Evolutionary conservation across 2,329 filamentous ascomycete genomes (phyloP).

Genomic region (Talaromyces sp.): DNA sequence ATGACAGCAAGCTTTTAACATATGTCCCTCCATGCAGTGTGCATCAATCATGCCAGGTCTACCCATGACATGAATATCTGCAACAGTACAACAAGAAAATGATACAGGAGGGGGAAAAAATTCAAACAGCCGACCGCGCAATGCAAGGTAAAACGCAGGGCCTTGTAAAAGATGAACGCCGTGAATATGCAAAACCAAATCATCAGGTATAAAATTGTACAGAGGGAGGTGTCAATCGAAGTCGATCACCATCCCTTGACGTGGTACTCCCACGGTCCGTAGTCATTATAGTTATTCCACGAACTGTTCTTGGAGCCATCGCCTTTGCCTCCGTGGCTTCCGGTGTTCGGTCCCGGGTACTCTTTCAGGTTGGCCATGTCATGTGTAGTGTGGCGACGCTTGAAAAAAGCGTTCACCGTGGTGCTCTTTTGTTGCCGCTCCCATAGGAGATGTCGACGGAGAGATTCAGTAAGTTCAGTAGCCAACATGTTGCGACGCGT

Average conservation of each 20-base stretch:
- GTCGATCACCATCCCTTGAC: slow-evolving; percentile 70
- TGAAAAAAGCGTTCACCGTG: slow-evolving; percentile 80
- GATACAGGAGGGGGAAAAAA: slow-evolving; percentile 3
- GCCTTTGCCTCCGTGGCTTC: slow-evolving; percentile 34
- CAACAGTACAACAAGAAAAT: neutral
- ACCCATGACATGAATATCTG: neutral
- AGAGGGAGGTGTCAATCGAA: neutral
- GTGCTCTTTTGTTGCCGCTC: slow-evolving; percentile 92
- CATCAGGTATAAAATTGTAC: neutral
- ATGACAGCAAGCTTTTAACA: neutral
- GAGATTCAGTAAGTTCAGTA: slow-evolving; percentile 87
- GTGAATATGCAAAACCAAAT: slow-evolving; percentile 4
- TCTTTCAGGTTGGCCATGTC: slow-evolving; percentile 85
- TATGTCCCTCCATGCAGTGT: neutral
- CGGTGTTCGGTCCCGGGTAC: slow-evolving; percentile 59
- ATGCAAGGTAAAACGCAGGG: neutral
- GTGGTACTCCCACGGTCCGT: slow-evolving; percentile 79
- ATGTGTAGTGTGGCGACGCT: slow-evolving; percentile 83
- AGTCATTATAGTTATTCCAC: slow-evolving; percentile 82
- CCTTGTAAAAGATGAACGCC: neutral
- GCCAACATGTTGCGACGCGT: slow-evolving; percentile 93
- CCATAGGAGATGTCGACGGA: slow-evolving; percentile 87
- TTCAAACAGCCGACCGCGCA: slow-evolving; percentile 10
- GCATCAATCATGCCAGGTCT: neutral
- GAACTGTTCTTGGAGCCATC: slow-evolving; percentile 58